Evolutionary conservation across 805 yeast genomes (phyloP).

Genomic region (Candida piceae): DNA sequence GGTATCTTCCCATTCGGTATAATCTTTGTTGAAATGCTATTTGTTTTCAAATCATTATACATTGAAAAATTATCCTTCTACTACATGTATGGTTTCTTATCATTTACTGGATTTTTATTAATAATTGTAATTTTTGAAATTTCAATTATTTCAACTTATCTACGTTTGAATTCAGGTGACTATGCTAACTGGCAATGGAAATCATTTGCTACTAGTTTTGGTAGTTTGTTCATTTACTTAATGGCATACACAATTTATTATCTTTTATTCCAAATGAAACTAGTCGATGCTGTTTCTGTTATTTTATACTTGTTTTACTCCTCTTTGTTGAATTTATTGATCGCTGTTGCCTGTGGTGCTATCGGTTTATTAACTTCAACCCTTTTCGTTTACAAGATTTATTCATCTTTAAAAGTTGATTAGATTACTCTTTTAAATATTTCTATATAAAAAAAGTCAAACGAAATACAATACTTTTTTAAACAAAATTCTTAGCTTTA

Average conservation of each 20-base stretch:
- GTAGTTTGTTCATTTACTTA: conserved; percentile 68
- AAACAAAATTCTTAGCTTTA: too few species aligned
- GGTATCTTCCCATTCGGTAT: conserved; percentile 78
- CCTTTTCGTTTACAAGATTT: conserved; percentile 57
- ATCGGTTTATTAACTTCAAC: conserved; percentile 66
- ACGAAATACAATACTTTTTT: too few species aligned
- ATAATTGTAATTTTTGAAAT: conserved; percentile 64
- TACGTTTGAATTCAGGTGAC: conserved; percentile 45
- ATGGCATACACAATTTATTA: conserved; percentile 66
- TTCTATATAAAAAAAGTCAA: too few species aligned
- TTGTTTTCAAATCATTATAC: conserved; percentile 74
- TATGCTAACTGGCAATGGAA: conserved; percentile 82
- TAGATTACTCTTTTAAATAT: too few species aligned
- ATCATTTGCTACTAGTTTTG: conserved; percentile 61
- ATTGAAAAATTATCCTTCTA: conserved; percentile 72
- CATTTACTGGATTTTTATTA: conserved; percentile 54
- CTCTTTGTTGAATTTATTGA: conserved; percentile 52
- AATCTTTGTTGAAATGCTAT: conserved; percentile 71
- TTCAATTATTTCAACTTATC: conserved; percentile 62
- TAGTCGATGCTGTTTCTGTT: conserved; percentile 62
- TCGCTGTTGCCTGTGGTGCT: conserved; percentile 73
- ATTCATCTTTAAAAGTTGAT: conserved; percentile 34
- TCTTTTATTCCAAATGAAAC: conserved; percentile 48
- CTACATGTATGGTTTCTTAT: conserved; percentile 74
- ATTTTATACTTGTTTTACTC: conserved; percentile 70